phyloP scores from a whole-genome alignment of 148 eudicot species.

The Suaeda aralocaspica region DNA sequence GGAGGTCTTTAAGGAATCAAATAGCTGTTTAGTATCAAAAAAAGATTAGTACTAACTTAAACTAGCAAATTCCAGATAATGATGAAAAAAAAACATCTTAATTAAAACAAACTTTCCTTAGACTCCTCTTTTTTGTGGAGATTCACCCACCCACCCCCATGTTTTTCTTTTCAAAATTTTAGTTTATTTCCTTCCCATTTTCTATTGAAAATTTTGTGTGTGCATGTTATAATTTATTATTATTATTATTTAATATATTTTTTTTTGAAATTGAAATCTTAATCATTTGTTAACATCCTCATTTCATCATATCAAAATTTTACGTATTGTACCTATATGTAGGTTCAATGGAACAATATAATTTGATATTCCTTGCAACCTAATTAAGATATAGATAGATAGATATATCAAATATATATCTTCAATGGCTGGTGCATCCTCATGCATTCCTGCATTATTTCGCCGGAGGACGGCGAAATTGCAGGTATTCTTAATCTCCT shows the following conservation, averaged over 20 bases:
- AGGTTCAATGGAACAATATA: constrained; percentile 11
- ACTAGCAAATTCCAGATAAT: constrained; percentile 26
- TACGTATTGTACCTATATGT: background rate
- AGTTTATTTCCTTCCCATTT: background rate
- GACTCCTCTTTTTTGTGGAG: constrained; percentile 29
- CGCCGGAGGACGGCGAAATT: constrained; percentile 37
- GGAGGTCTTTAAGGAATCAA: background rate
- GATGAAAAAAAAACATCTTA: background rate
- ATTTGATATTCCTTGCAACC: constrained; percentile 11
- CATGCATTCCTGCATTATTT: constrained; percentile 37
- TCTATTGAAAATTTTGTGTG: background rate
- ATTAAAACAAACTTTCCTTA: constrained; percentile 1
- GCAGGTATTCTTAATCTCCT: constrained; percentile 41
- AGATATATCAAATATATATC: too few relatives aligned
- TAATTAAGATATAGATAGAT: too few relatives aligned
- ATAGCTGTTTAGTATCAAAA: constrained; percentile 6
- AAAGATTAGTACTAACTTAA: constrained; percentile 12
- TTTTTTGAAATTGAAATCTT: too few relatives aligned
- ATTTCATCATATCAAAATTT: constrained; percentile 1
- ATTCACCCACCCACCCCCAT: constrained; percentile 8
- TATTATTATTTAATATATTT: too few relatives aligned
- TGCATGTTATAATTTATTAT: too few relatives aligned
- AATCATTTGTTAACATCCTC: background rate
- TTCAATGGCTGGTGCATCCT: constrained; percentile 31
- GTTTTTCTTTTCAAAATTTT: background rate